Percentiles rank a stretch among this genome's conserved stretches.
Evolutionary conservation across 805 yeast species (phyloP).

Genomic region (Clavispora vitiphila): DNA sequence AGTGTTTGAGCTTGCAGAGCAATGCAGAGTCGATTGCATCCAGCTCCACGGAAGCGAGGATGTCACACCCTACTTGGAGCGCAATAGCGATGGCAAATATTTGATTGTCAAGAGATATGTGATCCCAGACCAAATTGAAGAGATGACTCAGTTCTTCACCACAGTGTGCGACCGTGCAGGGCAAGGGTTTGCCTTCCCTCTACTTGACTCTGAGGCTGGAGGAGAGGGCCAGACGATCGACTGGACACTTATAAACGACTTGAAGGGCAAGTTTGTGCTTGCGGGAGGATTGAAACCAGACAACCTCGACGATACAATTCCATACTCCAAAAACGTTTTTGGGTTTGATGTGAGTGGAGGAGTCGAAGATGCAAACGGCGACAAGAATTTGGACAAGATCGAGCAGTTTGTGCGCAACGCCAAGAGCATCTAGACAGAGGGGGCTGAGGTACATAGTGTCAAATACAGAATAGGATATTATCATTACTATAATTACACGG

Average conservation of each 20-base stretch:
- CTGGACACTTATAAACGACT: constrained; percentile 46
- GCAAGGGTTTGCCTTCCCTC: constrained; percentile 46
- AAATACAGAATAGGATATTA: neutral
- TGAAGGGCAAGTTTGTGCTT: constrained; percentile 46
- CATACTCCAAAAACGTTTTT: constrained; percentile 50
- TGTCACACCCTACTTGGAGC: constrained; percentile 49
- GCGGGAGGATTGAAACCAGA: constrained; percentile 89
- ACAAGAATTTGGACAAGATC: constrained; percentile 66
- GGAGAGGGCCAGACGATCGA: constrained; percentile 84
- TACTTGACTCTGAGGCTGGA: constrained; percentile 85
- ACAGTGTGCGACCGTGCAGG: neutral
- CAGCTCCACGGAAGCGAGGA: constrained; percentile 76
- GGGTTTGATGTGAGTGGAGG: constrained; percentile 97
- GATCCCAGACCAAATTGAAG: constrained; percentile 46
- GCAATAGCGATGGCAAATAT: constrained; percentile 30
- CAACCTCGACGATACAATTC: constrained; percentile 55
- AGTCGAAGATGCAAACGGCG: constrained; percentile 69
- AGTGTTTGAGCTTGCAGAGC: constrained; percentile 41
- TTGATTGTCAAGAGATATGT: constrained; percentile 76
- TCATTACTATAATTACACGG: neutral
- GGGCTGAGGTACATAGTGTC: too few species aligned
- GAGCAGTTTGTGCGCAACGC: constrained; percentile 53
- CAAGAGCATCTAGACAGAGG: constrained; percentile 14
- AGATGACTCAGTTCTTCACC: constrained; percentile 23
- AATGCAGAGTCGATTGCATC: constrained; percentile 62